phyloP scores from a whole-genome alignment of 495 filamentous ascomycete genomes.

The Penicillium tannophilum region DNA sequence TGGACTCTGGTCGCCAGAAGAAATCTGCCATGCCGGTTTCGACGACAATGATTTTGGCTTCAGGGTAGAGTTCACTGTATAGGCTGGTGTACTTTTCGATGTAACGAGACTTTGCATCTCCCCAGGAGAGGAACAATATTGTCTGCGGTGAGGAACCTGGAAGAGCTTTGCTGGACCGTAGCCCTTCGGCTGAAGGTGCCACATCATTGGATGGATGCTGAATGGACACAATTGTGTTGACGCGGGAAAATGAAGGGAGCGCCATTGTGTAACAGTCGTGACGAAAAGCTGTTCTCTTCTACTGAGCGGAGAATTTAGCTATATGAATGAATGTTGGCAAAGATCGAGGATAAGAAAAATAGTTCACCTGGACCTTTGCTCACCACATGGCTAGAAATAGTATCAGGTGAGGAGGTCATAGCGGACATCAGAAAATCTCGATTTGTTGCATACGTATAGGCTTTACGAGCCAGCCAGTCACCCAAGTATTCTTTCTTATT shows the following conservation, averaged over 20 bases:
- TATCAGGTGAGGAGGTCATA: no score
- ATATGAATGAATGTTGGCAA: no score
- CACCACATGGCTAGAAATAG: no score
- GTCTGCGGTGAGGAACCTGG: background rate
- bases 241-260: background rate
- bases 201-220: background rate
- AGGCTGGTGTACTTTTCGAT: conserved; percentile 3
- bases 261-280: no score
- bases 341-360: no score
- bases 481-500: no score
- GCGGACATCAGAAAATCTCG: no score
- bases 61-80: background rate
- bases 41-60: background rate
- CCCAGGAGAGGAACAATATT: conserved; percentile 1
- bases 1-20: background rate
- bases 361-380: no score
- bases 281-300: no score
- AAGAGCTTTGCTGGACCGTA: background rate
- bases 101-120: background rate
- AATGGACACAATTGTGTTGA: background rate
- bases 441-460: no score
- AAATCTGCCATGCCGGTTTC: background rate
- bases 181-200: background rate
- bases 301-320: no score
- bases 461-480: no score